These are phyloP conservation scores for Aegle marmelos DNA, from an alignment of 345 rosid genomes.

Conservation along the genomic window DNA sequence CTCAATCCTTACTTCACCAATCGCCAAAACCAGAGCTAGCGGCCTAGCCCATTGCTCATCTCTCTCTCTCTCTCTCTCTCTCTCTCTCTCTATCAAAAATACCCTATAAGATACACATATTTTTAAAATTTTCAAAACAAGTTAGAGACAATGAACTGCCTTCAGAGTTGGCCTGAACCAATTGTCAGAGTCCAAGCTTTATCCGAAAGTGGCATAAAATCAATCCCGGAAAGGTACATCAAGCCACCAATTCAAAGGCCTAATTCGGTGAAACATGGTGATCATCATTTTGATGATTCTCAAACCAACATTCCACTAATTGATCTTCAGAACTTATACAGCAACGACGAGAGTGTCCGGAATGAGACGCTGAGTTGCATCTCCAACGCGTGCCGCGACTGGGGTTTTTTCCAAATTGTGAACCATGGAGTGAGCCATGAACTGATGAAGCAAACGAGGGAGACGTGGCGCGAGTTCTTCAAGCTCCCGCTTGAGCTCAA, in stretches of 20 bases:
- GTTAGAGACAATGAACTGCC: conserved; percentile 24
- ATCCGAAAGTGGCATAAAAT: conserved; percentile 51
- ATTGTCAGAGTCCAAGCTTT: conserved; percentile 81
- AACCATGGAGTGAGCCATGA: conserved; percentile 74
- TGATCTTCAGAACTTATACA: conserved; percentile 40
- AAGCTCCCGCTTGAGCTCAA: conserved; percentile 64
- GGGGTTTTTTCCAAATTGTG: conserved; percentile 94
- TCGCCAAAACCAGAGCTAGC: neutral
- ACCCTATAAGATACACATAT: too few species aligned
- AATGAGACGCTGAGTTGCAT: conserved; percentile 28
- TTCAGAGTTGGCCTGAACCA: conserved; percentile 85
- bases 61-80: neutral
- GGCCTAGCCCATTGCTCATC: neutral
- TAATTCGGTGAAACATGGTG: neutral
- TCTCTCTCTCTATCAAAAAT: neutral
- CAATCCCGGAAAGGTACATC: conserved; percentile 60
- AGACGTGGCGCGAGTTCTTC: conserved; percentile 73
- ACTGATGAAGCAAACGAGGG: conserved; percentile 48
- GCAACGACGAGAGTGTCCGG: conserved; percentile 10
- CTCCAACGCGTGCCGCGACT: conserved; percentile 58
- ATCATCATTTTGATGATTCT: neutral
- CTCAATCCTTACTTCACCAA: neutral
- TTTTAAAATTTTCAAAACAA: neutral
- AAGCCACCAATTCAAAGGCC: conserved; percentile 64
- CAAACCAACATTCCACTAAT: conserved; percentile 53